phyloP scores from a whole-genome alignment of 192 early-diverging fungal genomes.

The Umbelopsis sp. region DNA sequence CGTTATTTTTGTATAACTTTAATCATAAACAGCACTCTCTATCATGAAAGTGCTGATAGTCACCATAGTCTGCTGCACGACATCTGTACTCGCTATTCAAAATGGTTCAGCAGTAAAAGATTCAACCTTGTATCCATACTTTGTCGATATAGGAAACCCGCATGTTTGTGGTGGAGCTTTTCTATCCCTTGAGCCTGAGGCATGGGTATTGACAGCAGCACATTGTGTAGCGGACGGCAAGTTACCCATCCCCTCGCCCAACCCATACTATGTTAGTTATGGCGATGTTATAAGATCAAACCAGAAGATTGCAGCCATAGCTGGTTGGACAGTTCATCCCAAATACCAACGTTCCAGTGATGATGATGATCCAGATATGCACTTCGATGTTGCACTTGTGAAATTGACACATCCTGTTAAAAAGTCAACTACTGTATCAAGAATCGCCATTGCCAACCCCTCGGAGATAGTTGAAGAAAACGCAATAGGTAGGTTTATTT shows the following conservation, averaged over 20 bases:
- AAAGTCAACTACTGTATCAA: constrained; percentile 10
- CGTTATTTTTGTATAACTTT: no score
- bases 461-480: neutral
- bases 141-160: constrained; percentile 29
- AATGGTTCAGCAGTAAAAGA: constrained; percentile 25
- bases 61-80: neutral
- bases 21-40: no score
- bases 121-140: constrained; percentile 31
- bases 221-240: constrained; percentile 31
- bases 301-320: constrained; percentile 18
- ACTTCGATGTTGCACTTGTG: constrained; percentile 36
- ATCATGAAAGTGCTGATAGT: neutral
- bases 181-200: constrained; percentile 28
- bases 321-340: constrained; percentile 35
- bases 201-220: constrained; percentile 34
- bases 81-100: constrained; percentile 13
- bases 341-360: constrained; percentile 4
- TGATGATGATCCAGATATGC: constrained; percentile 18
- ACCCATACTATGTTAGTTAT: constrained; percentile 36
- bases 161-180: constrained; percentile 36
- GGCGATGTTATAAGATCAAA: constrained; percentile 19
- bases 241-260: neutral
- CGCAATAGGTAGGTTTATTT: constrained; percentile 20
- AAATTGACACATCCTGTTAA: constrained; percentile 21
- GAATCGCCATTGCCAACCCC: constrained; percentile 25